Percentiles rank a stretch among this genome's conserved stretches.
phyloP scores from a whole-genome alignment of 257 asterid genomes.

The Capsicum chinense region DNA sequence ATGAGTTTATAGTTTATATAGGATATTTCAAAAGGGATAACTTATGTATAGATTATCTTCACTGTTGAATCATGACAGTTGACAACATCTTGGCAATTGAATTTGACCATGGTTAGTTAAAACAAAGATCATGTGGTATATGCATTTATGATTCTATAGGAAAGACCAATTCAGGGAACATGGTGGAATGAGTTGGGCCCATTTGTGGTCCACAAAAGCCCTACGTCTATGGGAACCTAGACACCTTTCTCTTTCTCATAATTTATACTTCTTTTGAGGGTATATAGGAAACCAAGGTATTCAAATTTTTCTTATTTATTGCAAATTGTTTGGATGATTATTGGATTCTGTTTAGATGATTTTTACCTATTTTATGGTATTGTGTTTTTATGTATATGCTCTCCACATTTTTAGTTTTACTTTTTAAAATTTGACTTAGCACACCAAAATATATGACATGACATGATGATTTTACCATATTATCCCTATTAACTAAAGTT shows the following conservation, averaged over 20 bases:
- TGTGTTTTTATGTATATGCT: too few relatives aligned
- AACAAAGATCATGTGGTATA: slow-evolving; percentile 20
- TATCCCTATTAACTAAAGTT: too few relatives aligned
- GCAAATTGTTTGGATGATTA: too few relatives aligned
- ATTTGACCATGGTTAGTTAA: neutral
- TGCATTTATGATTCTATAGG: neutral
- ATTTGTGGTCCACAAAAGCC: slow-evolving; percentile 9
- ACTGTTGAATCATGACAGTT: slow-evolving; percentile 45
- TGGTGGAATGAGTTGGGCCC: neutral
- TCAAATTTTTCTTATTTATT: neutral
- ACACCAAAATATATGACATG: too few relatives aligned
- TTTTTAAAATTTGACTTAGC: too few relatives aligned
- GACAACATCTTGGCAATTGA: neutral
- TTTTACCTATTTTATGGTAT: too few relatives aligned
- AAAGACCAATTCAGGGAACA: neutral
- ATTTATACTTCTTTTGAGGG: neutral
- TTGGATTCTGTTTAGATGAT: too few relatives aligned
- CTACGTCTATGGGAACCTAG: neutral
- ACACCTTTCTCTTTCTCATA: neutral
- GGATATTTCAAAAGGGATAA: slow-evolving; percentile 34
- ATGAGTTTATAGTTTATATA: slow-evolving; percentile 52
- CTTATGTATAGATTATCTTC: slow-evolving; percentile 30
- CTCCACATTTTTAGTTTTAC: too few relatives aligned
- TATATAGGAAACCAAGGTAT: neutral
- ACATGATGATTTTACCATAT: too few relatives aligned